Evolutionary conservation across 2,329 filamentous ascomycete species (phyloP), one percentile per base, ranked within the genome.

Genomic region (Fusarium irregulare): DNA sequence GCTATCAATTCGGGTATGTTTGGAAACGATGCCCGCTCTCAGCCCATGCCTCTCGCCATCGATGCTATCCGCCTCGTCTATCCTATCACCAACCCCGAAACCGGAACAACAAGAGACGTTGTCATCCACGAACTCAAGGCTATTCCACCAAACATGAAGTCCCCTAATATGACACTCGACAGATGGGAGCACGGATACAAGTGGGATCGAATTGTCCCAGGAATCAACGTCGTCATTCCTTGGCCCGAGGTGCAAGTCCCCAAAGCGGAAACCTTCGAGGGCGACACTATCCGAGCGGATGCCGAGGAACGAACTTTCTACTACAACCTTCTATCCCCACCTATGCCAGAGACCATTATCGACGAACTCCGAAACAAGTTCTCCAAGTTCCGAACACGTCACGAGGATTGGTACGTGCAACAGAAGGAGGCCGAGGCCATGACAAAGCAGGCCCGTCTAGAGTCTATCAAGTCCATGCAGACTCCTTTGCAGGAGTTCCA

Each of bases 281-380:
- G 76, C 75, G 95, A 98, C 80, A 98, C 95, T 4, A 82, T 89
- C 47, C 91, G 92, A 70, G 88, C 91, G 77, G 87, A 91, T 58
- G 92, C 93, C 61, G 93, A 97, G 76, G 86, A 89, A 68, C 85
- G 84, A 75, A 93, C 92, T 2, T 97, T 92, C 78, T 84, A 91
- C 57, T 94, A 94, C n/a, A 92, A 89, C 37, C 84, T 98, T 25
- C 83, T 94, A 28, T 84, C 87, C 18, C 87, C 92, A 27, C 95
- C 95, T 16, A 93, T 97, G 86, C 94, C 95, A 7, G 81, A 85
- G 30, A 82, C 81, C n/a, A 87, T 98, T 40, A 86, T 97, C 71
- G 90, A 97, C 78, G 95, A 98, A 84, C 85, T 98, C 77, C 87
- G 94, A 77, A 91, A 92, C 83, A 91, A 90, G 78, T 97, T 91